Evolutionary conservation across 208 protist genomes (phyloP), one percentile per base, ranked within the genome.

Genomic region (Trypanosoma brucei): DNA sequence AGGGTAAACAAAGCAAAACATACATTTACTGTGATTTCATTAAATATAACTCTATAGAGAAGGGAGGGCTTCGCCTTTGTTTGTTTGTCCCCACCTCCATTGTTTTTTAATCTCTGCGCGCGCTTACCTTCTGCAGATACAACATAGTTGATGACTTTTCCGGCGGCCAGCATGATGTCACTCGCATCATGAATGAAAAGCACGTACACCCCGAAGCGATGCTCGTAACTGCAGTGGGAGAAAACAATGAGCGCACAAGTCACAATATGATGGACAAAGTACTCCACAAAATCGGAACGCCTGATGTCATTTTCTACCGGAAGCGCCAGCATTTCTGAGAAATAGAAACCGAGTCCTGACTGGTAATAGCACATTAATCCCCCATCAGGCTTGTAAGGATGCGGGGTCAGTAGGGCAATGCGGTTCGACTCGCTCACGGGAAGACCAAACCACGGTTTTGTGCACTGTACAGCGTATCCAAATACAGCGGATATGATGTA

Each of bases 121-220:
- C 77, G 79, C 5, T 44, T 57, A 1, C 53, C 46, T 7, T 84
- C 75, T 2, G 71, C 79, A 2, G 71, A 51, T 36, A 76, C 61
- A 39, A 83, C 76, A 69, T 92, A 92, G 55, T 86, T 76, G 3
- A 88, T 51, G 9, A 59, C 44, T 49, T 92, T 92, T 60, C 65
- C 71, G 48, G 85, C 35, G 7, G 58, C 76, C 2, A 92, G 72
- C 72, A 88, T 76, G 64, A 92, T 85, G 59, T 92, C 85, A 38
- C 78, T 83, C 45, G 68, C 65, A 53, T 92, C 82, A 65, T 92
- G 85, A 48, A 92, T 76, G 58, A 88, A 87, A 33, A 92, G 69
- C 2, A 88, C 78, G 52, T 87, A 89, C 36, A 67, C 76, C 31
- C 85, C 85, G 52, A 85, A 69, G 60, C 85, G 85, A 66, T 89